Conservation (phyloP, 495 filamentous ascomycete genomes). For the Penicillium coffeae region DNA sequence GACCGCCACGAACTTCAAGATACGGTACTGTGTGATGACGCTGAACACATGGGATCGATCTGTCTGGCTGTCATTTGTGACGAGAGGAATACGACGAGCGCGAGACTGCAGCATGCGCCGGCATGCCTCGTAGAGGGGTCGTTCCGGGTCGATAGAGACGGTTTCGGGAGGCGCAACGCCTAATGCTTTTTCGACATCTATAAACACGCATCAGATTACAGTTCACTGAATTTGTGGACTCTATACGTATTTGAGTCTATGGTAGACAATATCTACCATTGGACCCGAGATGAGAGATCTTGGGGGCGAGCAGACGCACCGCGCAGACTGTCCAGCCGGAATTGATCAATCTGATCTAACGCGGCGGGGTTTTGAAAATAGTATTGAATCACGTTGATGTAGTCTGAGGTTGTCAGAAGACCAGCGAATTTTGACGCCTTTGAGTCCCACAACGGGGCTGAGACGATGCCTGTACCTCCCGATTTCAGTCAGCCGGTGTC, state of each 20-base stretch:
- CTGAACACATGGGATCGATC: constrained; percentile 88
- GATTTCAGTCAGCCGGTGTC: constrained; percentile 24
- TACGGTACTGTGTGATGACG: constrained; percentile 96
- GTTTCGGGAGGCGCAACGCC: constrained; percentile 89
- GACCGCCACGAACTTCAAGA: constrained; percentile 97
- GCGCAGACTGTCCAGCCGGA: constrained; percentile 87
- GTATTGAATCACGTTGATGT: constrained; percentile 98
- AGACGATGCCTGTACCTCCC: constrained; percentile 78
- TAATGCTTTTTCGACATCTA: constrained; percentile 92
- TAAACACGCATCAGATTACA: constrained; percentile 12
- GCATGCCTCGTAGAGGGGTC: constrained; percentile 91
- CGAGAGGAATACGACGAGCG: constrained; percentile 87
- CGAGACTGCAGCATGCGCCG: constrained; percentile 90
- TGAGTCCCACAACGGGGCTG: constrained; percentile 96
- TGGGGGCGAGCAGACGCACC: constrained; percentile 46
- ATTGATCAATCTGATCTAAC: constrained; percentile 85
- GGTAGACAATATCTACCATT: background rate
- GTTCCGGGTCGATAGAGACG: constrained; percentile 86
- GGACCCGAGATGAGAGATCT: background rate
- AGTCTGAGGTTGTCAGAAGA: constrained; percentile 91
- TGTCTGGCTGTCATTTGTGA: constrained; percentile 94
- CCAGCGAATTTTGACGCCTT: constrained; percentile 91
- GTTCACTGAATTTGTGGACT: too few relatives aligned
- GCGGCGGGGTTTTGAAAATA: constrained; percentile 97
- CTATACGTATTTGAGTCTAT: too few relatives aligned